Evolutionary conservation across 116 monocot genomes (phyloP), one percentile per base, ranked within the genome.

Genomic region (Trichopus zeylanicus): DNA sequence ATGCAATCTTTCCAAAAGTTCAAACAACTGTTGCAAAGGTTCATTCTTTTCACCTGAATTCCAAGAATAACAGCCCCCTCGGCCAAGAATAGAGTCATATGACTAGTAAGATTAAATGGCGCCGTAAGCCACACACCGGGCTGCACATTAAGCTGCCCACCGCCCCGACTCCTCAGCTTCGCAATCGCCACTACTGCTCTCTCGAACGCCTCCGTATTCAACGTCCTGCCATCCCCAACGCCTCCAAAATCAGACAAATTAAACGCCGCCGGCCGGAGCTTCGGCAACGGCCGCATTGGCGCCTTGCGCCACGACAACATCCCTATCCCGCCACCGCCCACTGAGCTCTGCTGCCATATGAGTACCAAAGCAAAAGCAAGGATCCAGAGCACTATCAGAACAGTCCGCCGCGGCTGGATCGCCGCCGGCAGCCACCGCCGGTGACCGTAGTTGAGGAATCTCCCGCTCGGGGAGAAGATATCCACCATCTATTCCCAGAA

Each of bases 91-190:
- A 95, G 81, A 10, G 95, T 90, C 91, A 95, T 75, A 26, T 81
- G 80, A 32, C 95, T 95, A 26, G 95, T 95, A 31, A 95, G 73
- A 68, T 95, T 95, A 64, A 95, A 95, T 7, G 90, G 90, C 26
- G 78, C 86, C 21, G 95, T 95, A 6, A 95, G 67, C 91, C 95
- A 97, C 7, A 46, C 15, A 13, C 95, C 95, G 1, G 81, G 18
- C 30, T 57, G 73, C 32, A 97, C 87, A 27, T 69, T 77, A 29
- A 97, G 78, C 76, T 81, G 77, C 53, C 87, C 87, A 1, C 89
- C 95, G 2, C 91, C 95, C 35, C 47, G 66, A 42, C 34, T 48
- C 38, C 31, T 31, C 7, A 57, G 31, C 57, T 24, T 20, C 23
- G 65, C 37, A 20, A 91, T 89, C 59, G 55, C 78, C 51, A 52